Evolutionary conservation across 2,329 filamentous ascomycete species (phyloP), one percentile per base, ranked within the genome.

Genomic region (Sphaerulina vaccinii): DNA sequence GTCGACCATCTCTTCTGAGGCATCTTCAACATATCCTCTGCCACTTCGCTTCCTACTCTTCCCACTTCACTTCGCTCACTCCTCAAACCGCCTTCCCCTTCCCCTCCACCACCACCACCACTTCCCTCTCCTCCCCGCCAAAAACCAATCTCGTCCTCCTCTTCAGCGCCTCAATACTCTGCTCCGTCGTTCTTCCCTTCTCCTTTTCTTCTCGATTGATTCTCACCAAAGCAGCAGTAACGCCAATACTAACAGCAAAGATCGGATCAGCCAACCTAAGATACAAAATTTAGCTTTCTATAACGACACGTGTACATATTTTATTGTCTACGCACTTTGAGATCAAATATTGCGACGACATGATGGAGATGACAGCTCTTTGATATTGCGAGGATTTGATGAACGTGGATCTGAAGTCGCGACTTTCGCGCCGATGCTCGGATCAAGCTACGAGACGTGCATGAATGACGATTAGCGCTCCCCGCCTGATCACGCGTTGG

Each of bases 241-340:
- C 57, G 43, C 76, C 76, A 49, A 78, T 73, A n/a, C 68, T 68
- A 45, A 77, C 59, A 24, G 76, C 75, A 63, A 78, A 79, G 48
- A 77, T 50, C 32, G 76, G 75, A 51, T 79, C 76, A 47, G 78
- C 69, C 40, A 66, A 61, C 63, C 75, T 78, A 50, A 19, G 13
- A 18, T 19, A 41, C n/a, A 7, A 22, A 37, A 8, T 3, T 32
- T 19, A 23, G 38, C 39, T 22, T 19, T 7, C 7, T 22, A 35
- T 16, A 13, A 5, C 10, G 15, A 15, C 27, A 3, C 5, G 35
- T 19, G 9, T 16, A 6, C 9, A 9, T 37, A 19, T 37, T 11
- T 16, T n/a, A 36, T 6, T 37, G 35, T 36, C 5, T 7, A 24
- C 48, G n/a, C 49, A 76, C 73, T 67, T 73, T 38, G 74, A 76